Conservation (phyloP, 345 rosid genomes). For the Ricinus communis region DNA sequence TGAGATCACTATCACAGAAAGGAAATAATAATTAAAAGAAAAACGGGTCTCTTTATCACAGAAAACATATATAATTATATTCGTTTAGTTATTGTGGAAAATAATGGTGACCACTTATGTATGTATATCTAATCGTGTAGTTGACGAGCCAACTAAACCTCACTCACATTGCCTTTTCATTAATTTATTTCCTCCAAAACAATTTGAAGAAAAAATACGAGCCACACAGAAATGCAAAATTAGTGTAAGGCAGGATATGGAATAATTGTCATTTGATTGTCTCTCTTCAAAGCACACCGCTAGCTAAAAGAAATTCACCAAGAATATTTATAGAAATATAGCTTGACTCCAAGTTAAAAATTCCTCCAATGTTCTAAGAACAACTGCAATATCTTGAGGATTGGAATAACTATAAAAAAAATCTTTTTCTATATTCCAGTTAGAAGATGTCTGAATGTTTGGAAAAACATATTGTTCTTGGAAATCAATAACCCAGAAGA, state of each 20-base stretch:
- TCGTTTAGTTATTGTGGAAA: neutral
- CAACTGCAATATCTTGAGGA: neutral
- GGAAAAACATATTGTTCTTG: neutral
- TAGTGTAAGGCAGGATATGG: neutral
- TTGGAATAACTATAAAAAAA: neutral
- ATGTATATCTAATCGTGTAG: neutral
- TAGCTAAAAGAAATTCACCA: too few relatives aligned
- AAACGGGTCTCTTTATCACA: neutral
- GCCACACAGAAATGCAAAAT: neutral
- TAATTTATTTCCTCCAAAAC: too few relatives aligned
- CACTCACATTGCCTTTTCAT: too few relatives aligned
- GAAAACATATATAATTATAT: neutral
- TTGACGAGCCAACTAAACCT: too few relatives aligned
- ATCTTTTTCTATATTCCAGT: conserved; percentile 2
- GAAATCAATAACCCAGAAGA: neutral
- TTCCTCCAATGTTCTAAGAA: neutral
- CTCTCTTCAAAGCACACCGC: too few relatives aligned
- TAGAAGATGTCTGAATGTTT: neutral
- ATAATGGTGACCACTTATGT: neutral
- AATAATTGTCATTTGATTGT: neutral
- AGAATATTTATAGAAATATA: neutral
- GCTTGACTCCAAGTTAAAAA: neutral
- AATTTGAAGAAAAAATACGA: too few relatives aligned
- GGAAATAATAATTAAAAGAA: too few relatives aligned
- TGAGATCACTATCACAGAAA: conserved; percentile 15